Base-by-base conservation (phyloP, 2,329 filamentous ascomycete genomes). In the Verticillium albo-atrum region DNA sequence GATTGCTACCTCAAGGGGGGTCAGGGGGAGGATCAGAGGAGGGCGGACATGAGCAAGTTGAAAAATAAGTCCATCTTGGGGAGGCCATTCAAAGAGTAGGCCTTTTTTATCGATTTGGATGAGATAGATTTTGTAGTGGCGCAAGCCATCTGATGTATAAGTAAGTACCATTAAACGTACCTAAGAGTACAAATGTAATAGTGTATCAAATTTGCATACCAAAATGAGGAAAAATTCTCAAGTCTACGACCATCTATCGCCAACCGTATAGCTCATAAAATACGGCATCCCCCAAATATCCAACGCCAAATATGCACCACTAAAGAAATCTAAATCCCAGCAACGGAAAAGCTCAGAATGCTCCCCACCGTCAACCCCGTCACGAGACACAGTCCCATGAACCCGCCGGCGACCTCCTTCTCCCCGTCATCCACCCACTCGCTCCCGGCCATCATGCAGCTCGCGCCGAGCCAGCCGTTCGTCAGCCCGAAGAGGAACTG, bases 371-470 rank as follows among this genome's bases (percentile, higher is more conserved):
- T 85, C 74, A 98, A 75, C 0, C 95, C 95, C 5, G 84, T 86
- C 20, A 97, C 91, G n/a, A 98, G 83, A 72, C 89, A 92, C 63
- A 97, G 74, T 3, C 90, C 89, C 95, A 99, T 98, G 72, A 98
- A 98, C 1, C 90, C 92, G 54, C 94, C 95, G 0, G 92, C 88
- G 6, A 92, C 93, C 76, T 97, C 92, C 34, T 90, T 82, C 77
- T 99, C 94, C 10, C 88, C 86, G 2, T 89, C 85, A 4, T 89
- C 88, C 1, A 98, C 93, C 84, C 88, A 94, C 65, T 90, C 86
- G 0, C 84, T 85, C 1, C 92, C 89, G 1, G 89, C 89, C 85
- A 98, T 96, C 93, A 99, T 98, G 72, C 90, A 92, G 66, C 84
- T 89, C 59, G 90, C 91, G 30, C 90, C 89, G 15, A 99, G 74